phyloP scores from a whole-genome alignment of 495 filamentous ascomycete species.

The Friedmanniomyces simplex region DNA sequence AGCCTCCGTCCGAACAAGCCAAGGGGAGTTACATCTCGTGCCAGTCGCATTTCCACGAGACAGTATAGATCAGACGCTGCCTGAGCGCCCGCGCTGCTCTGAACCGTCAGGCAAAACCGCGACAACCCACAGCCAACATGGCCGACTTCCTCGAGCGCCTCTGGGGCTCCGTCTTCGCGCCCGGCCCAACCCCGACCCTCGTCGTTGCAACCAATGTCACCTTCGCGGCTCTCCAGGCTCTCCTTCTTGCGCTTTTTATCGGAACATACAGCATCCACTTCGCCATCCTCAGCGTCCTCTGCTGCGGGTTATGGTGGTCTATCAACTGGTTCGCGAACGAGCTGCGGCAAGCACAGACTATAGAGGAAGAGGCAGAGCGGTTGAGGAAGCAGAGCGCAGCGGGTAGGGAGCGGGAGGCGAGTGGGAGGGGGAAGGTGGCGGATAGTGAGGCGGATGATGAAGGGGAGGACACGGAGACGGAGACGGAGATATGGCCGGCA shows the following conservation, averaged over 20 bases:
- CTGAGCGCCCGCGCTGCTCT: neutral
- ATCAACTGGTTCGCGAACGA: conserved; percentile 96
- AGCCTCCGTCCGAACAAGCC: too few species aligned
- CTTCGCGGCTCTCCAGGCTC: conserved; percentile 72
- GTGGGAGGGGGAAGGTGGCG: conserved; percentile 25
- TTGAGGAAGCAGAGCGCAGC: conserved; percentile 27
- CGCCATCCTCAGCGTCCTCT: conserved; percentile 63
- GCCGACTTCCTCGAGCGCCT: conserved; percentile 69
- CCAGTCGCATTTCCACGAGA: too few species aligned
- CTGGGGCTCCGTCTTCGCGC: conserved; percentile 84
- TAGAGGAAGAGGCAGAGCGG: conserved; percentile 52
- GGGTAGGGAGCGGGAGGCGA: conserved; percentile 28
- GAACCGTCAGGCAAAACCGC: neutral
- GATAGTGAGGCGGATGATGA: conserved; percentile 22
- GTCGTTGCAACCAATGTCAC: conserved; percentile 81
- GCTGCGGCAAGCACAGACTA: conserved; percentile 52
- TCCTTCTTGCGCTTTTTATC: conserved; percentile 65
- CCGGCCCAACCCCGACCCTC: conserved; percentile 77
- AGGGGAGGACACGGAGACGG: conserved; percentile 29
- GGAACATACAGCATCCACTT: conserved; percentile 87
- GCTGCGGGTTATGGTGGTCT: conserved; percentile 72
- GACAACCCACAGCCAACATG: conserved; percentile 40
- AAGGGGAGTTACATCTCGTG: too few species aligned
- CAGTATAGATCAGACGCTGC: too few species aligned
- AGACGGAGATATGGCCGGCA: conserved; percentile 25